phyloP scores from a whole-genome alignment of 306 rosid species.

The Cucurbita argyrosperma region DNA sequence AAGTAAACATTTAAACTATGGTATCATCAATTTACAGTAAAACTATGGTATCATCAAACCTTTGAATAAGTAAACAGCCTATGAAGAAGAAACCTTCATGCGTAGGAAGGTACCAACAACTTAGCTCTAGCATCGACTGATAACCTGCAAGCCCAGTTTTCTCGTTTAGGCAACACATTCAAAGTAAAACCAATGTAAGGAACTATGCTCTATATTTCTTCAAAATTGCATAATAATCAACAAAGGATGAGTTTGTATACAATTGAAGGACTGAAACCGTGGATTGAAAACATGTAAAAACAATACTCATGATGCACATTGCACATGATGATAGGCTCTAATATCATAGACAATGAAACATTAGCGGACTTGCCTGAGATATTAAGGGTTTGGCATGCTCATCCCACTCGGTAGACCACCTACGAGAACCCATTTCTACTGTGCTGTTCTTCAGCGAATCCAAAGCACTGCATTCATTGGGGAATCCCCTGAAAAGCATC shows the following conservation, averaged over 20 bases:
- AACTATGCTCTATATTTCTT: not conserved
- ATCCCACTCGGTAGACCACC: conserved; percentile 87
- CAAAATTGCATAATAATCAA: too few relatives aligned
- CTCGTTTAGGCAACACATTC: not conserved
- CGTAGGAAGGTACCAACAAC: not conserved
- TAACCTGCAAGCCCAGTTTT: not conserved
- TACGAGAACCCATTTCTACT: conserved; percentile 45
- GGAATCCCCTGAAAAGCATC: conserved; percentile 88
- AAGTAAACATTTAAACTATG: not conserved
- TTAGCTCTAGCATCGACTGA: not conserved
- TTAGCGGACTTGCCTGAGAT: conserved; percentile 41
- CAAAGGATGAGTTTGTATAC: too few relatives aligned
- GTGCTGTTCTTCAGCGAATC: conserved; percentile 48
- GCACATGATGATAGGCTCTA: not conserved
- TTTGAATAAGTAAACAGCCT: not conserved
- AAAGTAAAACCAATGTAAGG: not conserved
- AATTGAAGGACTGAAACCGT: not conserved
- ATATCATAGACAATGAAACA: not conserved
- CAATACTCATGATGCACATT: not conserved
- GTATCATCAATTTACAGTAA: not conserved
- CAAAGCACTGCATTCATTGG: conserved; percentile 46
- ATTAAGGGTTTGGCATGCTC: conserved; percentile 73
- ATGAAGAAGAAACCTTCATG: not conserved
- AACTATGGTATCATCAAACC: not conserved
- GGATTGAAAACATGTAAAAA: not conserved